phyloP scores from a whole-genome alignment of 257 asterid genomes.

The Galeopsis tetrahit region DNA sequence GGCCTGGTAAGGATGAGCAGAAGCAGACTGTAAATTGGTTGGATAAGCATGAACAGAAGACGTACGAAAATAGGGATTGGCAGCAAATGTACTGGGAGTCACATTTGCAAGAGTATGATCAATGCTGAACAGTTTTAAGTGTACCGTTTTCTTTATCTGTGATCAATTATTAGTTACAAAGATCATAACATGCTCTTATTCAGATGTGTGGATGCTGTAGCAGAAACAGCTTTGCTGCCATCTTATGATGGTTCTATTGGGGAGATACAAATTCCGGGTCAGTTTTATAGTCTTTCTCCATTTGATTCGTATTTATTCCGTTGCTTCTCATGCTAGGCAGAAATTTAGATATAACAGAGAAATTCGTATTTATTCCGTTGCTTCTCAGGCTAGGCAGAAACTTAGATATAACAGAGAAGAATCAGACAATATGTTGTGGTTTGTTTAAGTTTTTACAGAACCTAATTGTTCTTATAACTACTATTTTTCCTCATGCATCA shows the following conservation, averaged over 20 bases:
- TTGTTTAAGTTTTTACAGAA: conserved; percentile 23
- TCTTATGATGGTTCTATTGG: conserved; percentile 69
- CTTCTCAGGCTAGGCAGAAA: conserved; percentile 13
- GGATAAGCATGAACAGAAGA: conserved; percentile 42
- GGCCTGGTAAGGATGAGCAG: conserved; percentile 55
- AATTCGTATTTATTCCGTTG: conserved; percentile 12
- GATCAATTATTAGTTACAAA: conserved; percentile 29
- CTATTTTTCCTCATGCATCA: conserved; percentile 17
- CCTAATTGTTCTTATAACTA: background rate
- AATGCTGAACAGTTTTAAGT: conserved; percentile 27
- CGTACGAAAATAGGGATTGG: conserved; percentile 60
- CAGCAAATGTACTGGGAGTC: conserved; percentile 83
- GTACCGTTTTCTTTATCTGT: conserved; percentile 28
- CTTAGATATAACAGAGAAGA: conserved; percentile 14
- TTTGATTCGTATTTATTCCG: conserved; percentile 14
- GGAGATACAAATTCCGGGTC: conserved; percentile 73
- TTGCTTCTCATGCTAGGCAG: conserved; percentile 20
- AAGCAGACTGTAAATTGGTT: conserved; percentile 41
- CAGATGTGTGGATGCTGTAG: conserved; percentile 87
- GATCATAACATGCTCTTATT: conserved; percentile 31
- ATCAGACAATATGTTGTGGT: conserved; percentile 4
- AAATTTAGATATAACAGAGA: too few species aligned
- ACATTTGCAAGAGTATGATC: conserved; percentile 77
- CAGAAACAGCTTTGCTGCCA: conserved; percentile 81
- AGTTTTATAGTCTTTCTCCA: conserved; percentile 16